Conservation (phyloP, 2,329 filamentous ascomycete species). For the Alternaria arborescens region DNA sequence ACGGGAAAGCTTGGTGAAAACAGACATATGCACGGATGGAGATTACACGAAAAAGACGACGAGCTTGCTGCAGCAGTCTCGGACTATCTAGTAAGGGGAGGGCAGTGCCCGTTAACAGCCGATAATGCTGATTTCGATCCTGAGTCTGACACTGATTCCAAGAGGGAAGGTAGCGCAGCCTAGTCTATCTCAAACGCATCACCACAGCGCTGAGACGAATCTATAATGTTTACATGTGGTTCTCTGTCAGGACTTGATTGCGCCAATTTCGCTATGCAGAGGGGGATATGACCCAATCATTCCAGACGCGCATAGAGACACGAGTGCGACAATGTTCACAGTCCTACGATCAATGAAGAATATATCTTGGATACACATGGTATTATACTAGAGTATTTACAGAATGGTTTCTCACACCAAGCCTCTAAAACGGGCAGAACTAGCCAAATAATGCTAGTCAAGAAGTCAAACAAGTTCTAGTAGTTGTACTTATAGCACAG, state of each 20-base stretch:
- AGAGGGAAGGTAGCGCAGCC: neutral
- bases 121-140: neutral
- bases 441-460: neutral
- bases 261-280: neutral
- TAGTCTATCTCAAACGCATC: neutral
- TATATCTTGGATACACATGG: constrained; percentile 5
- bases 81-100: neutral
- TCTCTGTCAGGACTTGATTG: neutral
- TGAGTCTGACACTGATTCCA: neutral
- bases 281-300: neutral
- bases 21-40: neutral
- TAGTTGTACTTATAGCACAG: constrained; percentile 51
- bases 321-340: neutral
- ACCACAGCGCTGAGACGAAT: neutral
- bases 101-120: neutral
- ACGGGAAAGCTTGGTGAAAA: constrained; percentile 4
- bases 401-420: constrained; percentile 7
- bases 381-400: constrained; percentile 14
- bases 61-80: neutral
- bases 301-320: neutral
- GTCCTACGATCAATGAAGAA: neutral
- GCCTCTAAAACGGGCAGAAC: constrained; percentile 3
- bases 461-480: constrained; percentile 22
- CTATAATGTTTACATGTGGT: neutral
- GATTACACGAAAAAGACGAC: neutral